Evolutionary conservation across 2,329 filamentous ascomycete genomes (phyloP), one percentile per base, ranked within the genome.

Genomic region (Botrytis elliptica): DNA sequence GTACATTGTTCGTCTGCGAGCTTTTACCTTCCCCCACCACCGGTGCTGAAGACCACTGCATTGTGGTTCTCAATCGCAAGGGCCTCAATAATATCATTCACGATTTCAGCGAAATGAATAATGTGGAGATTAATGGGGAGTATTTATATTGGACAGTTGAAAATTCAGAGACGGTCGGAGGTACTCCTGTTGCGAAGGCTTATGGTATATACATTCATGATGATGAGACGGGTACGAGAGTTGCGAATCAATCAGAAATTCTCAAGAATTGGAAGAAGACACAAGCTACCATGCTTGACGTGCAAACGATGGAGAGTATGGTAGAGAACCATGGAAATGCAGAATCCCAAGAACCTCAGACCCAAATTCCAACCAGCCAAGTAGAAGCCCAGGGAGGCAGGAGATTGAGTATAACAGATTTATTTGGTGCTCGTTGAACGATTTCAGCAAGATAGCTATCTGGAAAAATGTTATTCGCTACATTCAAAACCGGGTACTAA

Each of bases 1-100:
- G 96, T 57, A 93, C 93, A 20, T 85, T 98, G 76, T 99, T 98
- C 82, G 89, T 98, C 71, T 97, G 93, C 85, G 88, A 92, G 76
- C 86, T 89, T 80, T 82, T 83, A 59, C 75, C 78, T 33, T 80
- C 75, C 77, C 80, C 72, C 77, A 86, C 83, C 75, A 84, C 66
- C 55, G 78, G 49, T 74, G 83, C 75, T 85, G 78, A 78, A 81
- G 75, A 78, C 55, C 78, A 85, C 36, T 89, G 89, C 83, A 88
- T 93, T 25, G 92, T 94, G 78, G 86, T 95, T 10, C 85, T 95
- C 75, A 95, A 93, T 82, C 87, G 93, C 63, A 88, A 90, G 59
- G 89, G 90, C 0, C 83, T 94, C 69, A 87, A 92, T 70, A 95
- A 95, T 79, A 86, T 94, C 71, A 85, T 90, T 59, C 84, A 93